phyloP scores from a whole-genome alignment of 2,329 filamentous ascomycete species.

The Pseudogymnoascus sp. region DNA sequence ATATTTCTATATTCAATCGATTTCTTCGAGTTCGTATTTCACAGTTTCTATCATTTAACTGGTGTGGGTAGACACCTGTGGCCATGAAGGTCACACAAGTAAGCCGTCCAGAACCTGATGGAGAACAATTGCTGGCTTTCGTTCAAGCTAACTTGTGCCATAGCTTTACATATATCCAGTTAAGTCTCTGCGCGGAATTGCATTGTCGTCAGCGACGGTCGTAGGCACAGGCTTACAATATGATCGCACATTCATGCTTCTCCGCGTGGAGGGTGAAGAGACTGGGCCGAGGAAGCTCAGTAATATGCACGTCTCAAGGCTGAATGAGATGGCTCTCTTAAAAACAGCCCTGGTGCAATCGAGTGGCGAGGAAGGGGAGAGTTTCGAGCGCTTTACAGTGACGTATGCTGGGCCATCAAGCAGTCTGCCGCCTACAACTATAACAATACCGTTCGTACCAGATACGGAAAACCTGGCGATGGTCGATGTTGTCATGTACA shows the following conservation, averaged over 20 bases:
- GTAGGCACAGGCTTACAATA: slow-evolving; percentile 54
- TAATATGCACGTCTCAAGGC: slow-evolving; percentile 52
- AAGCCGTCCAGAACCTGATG: not conserved
- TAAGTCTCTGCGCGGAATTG: slow-evolving; percentile 59
- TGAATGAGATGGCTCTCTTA: slow-evolving; percentile 57
- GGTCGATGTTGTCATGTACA: slow-evolving; percentile 50
- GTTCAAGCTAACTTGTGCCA: slow-evolving; percentile 2
- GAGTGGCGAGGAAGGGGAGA: slow-evolving; percentile 23
- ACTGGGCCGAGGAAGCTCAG: slow-evolving; percentile 23
- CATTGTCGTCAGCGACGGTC: slow-evolving; percentile 44
- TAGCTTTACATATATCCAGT: slow-evolving; percentile 67
- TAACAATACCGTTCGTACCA: slow-evolving; percentile 47
- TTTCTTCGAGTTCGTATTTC: not conserved
- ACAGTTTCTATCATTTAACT: not conserved
- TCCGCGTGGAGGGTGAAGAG: slow-evolving; percentile 37
- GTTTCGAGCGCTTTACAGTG: slow-evolving; percentile 27
- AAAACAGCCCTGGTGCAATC: slow-evolving; percentile 42
- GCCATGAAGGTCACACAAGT: slow-evolving; percentile 22
- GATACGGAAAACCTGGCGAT: slow-evolving; percentile 35
- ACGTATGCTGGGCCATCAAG: slow-evolving; percentile 28
- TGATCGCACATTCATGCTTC: slow-evolving; percentile 65
- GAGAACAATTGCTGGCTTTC: not conserved
- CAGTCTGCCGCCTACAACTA: not conserved
- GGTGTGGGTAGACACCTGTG: not conserved
- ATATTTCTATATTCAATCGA: not conserved